Percentiles rank a stretch among this genome's conserved stretches.
phyloP scores from a whole-genome alignment of 345 rosid genomes.

The Hibiscus mutabilis region DNA sequence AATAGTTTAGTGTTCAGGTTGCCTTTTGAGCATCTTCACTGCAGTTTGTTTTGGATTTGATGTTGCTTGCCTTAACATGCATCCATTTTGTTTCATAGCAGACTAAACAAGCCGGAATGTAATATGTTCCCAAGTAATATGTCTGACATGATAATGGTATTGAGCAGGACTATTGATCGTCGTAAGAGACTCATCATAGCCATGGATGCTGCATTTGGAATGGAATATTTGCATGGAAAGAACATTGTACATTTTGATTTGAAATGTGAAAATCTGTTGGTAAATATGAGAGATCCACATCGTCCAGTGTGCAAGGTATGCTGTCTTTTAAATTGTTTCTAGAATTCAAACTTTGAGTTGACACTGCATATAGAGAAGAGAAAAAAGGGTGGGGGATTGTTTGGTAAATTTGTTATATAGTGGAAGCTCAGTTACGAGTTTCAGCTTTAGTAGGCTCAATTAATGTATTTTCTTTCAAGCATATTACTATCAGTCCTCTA shows the following conservation, averaged over 20 bases:
- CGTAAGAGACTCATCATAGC: constrained; percentile 97
- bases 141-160: constrained; percentile 20
- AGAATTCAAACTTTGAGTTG: constrained; percentile 9
- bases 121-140: constrained; percentile 11
- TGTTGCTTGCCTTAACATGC: neutral
- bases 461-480: neutral
- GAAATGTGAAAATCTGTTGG: constrained; percentile 90
- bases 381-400: neutral
- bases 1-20: constrained; percentile 12
- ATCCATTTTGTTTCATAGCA: neutral
- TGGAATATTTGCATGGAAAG: constrained; percentile 96
- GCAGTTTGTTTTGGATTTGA: neutral
- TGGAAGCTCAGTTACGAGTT: neutral
- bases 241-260: constrained; percentile 95
- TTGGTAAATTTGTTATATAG: neutral
- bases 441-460: neutral
- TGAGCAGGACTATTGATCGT: constrained; percentile 79
- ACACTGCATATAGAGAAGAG: neutral
- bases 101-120: constrained; percentile 9
- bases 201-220: constrained; percentile 99
- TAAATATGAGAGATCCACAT: constrained; percentile 98
- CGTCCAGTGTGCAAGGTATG: constrained; percentile 92
- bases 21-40: constrained; percentile 4
- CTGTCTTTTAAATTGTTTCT: constrained; percentile 7
- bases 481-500: neutral